Evolutionary conservation across 1,284 basidiomycete species (phyloP), one percentile per base, ranked within the genome.

Genomic region (Ganoderma sp.): DNA sequence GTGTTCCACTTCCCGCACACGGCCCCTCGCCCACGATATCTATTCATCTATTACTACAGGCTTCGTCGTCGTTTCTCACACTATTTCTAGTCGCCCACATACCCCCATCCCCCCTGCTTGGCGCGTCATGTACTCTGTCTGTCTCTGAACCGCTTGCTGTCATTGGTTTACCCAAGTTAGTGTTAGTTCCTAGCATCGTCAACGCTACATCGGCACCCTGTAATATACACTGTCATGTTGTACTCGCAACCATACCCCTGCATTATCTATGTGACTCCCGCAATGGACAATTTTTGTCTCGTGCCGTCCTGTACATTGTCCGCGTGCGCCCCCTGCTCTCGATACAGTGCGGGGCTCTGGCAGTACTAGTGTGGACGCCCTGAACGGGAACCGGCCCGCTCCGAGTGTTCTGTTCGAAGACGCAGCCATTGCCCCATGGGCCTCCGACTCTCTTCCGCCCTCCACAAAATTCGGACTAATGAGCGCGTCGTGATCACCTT

Each of bases 71-170:
- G 32, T 4, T 61, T 37, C 61, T 37, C 58, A 32, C 22, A 60
- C 58, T 42, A 25, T 42, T 41, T 6, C 58, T 42, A 15, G 28
- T 41, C 6, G 52, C 32, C 25, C 22, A 41, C 34, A 67, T 63
- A 63, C 61, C 66, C 52, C 45, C 57, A 39, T 32, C 32, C 32
- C 32, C 65, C 52, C 43, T 8, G 22, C 48, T 52, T 52, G 25
- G 22, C 22, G 48, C 12, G 48, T 52, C 10, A 12, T 50, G 48
- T 50, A 22, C n/a, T 22, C 12, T 52, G 22, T 52, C 48, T 22
- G 8, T 12, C 22, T 50, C n/a, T 25, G 9, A 52, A 52, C 22
- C 48, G 22, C 48, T 52, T 52, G 48, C 48, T 52, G 25, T 52
- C 17, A 14, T 15, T 43, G 17, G 15, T 17, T 17, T 14, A 43